phyloP scores from a whole-genome alignment of 2,329 filamentous ascomycete genomes.

The Colletotrichum somersetense region DNA sequence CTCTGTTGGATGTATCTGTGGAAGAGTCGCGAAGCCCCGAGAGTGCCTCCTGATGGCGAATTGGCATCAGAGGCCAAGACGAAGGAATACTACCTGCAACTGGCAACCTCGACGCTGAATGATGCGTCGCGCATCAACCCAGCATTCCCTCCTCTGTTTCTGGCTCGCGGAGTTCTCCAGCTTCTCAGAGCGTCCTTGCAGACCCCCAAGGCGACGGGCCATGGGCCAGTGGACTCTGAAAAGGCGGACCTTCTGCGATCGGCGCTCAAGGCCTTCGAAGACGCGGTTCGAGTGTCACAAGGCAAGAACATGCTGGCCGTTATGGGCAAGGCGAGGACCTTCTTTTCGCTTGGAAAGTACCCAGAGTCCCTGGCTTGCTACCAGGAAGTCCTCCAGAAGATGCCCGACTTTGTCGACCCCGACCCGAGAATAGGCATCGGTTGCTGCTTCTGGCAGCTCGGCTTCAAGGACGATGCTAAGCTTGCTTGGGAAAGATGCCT shows the following conservation, averaged over 20 bases:
- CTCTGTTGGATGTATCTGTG: conserved; percentile 92
- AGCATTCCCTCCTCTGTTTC: conserved; percentile 88
- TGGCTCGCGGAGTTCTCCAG: conserved; percentile 90
- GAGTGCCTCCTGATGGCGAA: conserved; percentile 71
- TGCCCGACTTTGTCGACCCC: conserved; percentile 89
- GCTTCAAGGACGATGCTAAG: conserved; percentile 93
- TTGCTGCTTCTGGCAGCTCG: conserved; percentile 96
- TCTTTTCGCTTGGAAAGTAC: conserved; percentile 89
- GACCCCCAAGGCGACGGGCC: conserved; percentile 76
- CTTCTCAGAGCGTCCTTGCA: conserved; percentile 90
- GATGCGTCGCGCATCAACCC: conserved; percentile 96
- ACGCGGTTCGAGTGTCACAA: conserved; percentile 86
- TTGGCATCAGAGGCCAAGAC: conserved; percentile 81
- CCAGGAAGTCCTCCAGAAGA: conserved; percentile 87
- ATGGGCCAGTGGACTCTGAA: conserved; percentile 77
- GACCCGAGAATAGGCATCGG: conserved; percentile 97
- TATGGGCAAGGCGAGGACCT: conserved; percentile 87
- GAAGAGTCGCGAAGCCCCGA: conserved; percentile 85
- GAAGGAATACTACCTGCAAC: conserved; percentile 92
- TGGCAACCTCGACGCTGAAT: conserved; percentile 91
- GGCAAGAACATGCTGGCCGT: conserved; percentile 92
- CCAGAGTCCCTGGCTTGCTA: conserved; percentile 86
- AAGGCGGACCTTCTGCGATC: conserved; percentile 83
- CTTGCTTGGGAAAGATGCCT: conserved; percentile 89
- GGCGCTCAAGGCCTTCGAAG: conserved; percentile 93